phyloP scores from a whole-genome alignment of 495 filamentous ascomycete species.

The Xylaria curta region DNA sequence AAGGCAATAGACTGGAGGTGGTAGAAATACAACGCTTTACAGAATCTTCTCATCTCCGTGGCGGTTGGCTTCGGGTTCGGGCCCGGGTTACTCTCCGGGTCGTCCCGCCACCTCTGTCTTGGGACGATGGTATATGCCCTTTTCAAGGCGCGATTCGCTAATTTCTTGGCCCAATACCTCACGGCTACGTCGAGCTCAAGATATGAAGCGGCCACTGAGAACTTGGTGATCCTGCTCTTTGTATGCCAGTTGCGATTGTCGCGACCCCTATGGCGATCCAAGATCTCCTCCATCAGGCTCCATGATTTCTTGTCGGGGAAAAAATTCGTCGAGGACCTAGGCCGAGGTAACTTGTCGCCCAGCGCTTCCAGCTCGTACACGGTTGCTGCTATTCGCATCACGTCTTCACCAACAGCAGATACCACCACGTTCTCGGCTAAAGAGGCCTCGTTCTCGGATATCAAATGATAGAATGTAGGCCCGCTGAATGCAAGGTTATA shows the following conservation, averaged over 20 bases:
- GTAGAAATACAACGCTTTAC: neutral
- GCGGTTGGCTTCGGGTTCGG: neutral
- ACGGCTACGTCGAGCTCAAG: neutral
- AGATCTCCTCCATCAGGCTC: neutral
- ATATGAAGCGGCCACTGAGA: neutral
- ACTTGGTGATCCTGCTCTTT: neutral
- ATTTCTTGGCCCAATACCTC: neutral
- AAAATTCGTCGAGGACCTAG: neutral
- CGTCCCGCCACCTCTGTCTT: neutral
- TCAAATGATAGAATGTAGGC: neutral
- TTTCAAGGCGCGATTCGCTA: neutral
- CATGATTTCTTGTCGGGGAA: neutral
- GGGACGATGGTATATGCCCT: neutral
- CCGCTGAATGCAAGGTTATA: slow-evolving; percentile 7
- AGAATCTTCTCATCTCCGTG: neutral
- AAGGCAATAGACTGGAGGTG: neutral
- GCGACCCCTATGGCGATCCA: neutral
- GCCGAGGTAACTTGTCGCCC: neutral
- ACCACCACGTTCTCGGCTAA: neutral
- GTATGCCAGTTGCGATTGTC: neutral
- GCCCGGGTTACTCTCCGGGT: neutral
- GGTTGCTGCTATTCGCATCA: slow-evolving; percentile 1
- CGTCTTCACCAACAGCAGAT: neutral
- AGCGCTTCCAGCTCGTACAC: neutral
- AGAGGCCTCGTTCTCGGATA: neutral